A percentile compares a stretch with the other conserved stretches of the same genome.
These are phyloP conservation scores for Erigeron philadelphicus DNA, from an alignment of 140 eudicot genomes.

Conservation along the genomic window DNA sequence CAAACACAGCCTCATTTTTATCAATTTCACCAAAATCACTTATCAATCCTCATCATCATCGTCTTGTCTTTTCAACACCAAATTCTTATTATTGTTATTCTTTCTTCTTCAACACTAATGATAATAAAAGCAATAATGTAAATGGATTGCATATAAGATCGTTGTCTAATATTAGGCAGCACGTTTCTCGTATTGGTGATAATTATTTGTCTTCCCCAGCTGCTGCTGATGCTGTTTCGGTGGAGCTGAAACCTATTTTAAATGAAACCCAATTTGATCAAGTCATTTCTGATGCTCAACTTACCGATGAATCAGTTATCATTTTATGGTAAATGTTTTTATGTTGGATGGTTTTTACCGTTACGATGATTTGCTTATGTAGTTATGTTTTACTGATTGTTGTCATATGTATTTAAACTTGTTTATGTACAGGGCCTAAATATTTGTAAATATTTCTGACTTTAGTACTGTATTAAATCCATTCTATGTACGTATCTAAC, in stretches of 20 bases:
- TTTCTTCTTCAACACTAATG: slow-evolving; percentile 9
- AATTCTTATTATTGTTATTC: background rate
- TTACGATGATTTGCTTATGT: too few relatives aligned
- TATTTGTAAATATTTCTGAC: too few relatives aligned
- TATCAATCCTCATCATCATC: slow-evolving; percentile 20
- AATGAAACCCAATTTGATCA: slow-evolving; percentile 61
- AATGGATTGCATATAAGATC: slow-evolving; percentile 22
- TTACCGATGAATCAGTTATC: slow-evolving; percentile 45
- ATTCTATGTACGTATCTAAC: too few relatives aligned
- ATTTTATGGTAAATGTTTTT: slow-evolving; percentile 46
- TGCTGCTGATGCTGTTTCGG: slow-evolving; percentile 35
- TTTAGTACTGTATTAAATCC: too few relatives aligned
- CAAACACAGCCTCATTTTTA: slow-evolving; percentile 3
- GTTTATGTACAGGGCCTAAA: too few relatives aligned
- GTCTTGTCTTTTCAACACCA: slow-evolving; percentile 9
- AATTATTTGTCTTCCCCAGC: slow-evolving; percentile 24
- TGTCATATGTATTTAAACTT: too few relatives aligned
- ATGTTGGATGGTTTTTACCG: too few relatives aligned
- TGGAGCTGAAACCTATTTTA: slow-evolving; percentile 47
- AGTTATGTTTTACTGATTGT: too few relatives aligned
- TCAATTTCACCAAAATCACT: slow-evolving; percentile 25
- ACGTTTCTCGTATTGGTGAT: slow-evolving; percentile 39
- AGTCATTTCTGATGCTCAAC: slow-evolving; percentile 55
- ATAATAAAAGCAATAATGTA: background rate
- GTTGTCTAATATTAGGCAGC: slow-evolving; percentile 25